Base-by-base conservation (phyloP, 306 rosid species). In the Citrullus mucosospermus region DNA sequence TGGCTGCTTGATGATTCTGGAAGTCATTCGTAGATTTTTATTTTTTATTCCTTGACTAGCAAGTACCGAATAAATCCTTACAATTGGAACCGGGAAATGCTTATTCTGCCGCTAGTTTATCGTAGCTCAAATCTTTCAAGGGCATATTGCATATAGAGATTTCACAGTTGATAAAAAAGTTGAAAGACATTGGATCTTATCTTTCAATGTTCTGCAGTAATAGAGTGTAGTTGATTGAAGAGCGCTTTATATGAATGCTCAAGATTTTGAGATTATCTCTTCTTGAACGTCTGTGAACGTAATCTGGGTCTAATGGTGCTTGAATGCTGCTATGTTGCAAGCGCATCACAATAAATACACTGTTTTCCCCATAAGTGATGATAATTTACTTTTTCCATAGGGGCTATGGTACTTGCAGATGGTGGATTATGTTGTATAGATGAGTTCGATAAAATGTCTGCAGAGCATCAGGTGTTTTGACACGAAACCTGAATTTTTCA, bases 341-440 rank as follows among this genome's bases (percentile, higher is more conserved):
- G 4, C 3, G 11, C 32, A 78, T 78, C 34, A 46, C 57, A 46
- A 30, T 28, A 22, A 48, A 51, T 34, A 63, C 54, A 46, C 10
- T 30, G 76, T 46, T 41, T 44, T 9, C 67, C 12, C 38, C 54
- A 38, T 38, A 30, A 34, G 10, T 22, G 34, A 57, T 76, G 9
- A 54, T 44, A 79, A 55, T 76, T 71, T 79, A 53, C 55, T 72
- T 68, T 85, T 77, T 56, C 83, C 72, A 77, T 66, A 95, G 97
- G 97, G 83, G 97, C 98, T 53, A 91, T 95, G 96, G 97, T 95
- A 78, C 90, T 92, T 83, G 97, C 97, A 62, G 97, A 95, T 81
- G 86, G 98, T 82, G 97, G 97, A 80, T 82, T 91, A 90, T 95
- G 98, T 83, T 95, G 97, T 63, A 95, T 92, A 81, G 97, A 92